Percentiles rank a stretch among this genome's conserved stretches.
phyloP scores from a whole-genome alignment of 2,329 filamentous ascomycete genomes.

The Canariomyces notabilis region DNA sequence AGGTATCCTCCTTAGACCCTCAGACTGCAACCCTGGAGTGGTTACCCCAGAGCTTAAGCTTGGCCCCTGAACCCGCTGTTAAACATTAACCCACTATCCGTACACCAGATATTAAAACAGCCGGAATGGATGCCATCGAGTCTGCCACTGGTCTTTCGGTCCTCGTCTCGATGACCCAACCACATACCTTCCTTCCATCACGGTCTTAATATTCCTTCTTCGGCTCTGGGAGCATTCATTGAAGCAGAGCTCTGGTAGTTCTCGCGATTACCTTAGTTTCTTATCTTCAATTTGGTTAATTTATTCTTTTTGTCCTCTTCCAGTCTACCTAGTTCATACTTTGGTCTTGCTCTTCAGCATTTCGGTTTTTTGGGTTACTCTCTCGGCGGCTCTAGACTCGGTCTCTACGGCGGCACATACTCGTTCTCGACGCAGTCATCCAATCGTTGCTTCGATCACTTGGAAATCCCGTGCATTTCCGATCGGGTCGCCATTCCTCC shows the following conservation, averaged over 20 bases:
- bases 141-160: conserved; percentile 19
- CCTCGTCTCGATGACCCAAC: conserved; percentile 22
- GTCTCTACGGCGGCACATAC: background rate
- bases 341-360: conserved; percentile 6
- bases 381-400: background rate
- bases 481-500: background rate
- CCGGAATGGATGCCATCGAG: conserved; percentile 10
- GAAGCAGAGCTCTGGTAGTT: conserved; percentile 48
- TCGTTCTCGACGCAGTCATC: conserved; percentile 1
- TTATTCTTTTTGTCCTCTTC: no score
- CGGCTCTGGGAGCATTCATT: conserved; percentile 25
- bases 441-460: conserved; percentile 13
- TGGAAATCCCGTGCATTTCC: conserved; percentile 7
- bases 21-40: conserved; percentile 1
- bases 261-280: conserved; percentile 17
- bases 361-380: background rate
- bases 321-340: no score
- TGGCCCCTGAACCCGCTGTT: background rate
- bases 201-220: conserved; percentile 16
- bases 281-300: conserved; percentile 2
- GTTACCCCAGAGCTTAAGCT: conserved; percentile 7
- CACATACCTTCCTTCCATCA: conserved; percentile 4
- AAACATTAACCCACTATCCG: no score
- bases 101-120: conserved; percentile 19
- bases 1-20: no score